Evolutionary conservation across 2,329 filamentous ascomycete species (phyloP), one percentile per base, ranked within the genome.

Genomic region (Pseudocercospora musae): DNA sequence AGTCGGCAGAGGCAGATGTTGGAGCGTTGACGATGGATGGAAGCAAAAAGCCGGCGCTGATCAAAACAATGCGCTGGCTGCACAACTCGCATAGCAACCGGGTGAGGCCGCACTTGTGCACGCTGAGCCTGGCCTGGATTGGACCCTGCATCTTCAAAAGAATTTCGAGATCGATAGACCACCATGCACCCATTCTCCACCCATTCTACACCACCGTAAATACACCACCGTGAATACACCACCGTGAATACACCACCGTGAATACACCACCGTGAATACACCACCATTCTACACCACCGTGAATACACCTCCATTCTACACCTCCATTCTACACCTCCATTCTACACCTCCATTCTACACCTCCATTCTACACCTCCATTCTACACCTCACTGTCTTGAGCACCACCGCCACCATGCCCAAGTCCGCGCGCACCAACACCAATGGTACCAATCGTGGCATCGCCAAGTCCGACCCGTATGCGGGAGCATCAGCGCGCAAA

Each of bases 401-500:
- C 23, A 29, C 48, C 48, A 21, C 31, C 52, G 52, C 57, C 42
- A 56, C 25, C 11, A 82, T 82, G 80, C 78, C 79, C n/a, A 82
- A 81, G 62, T 63, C 71, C 52, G 67, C 70, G 11, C 71, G 72
- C 23, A 72, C 74, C 73, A 72, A 69, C 72, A 75, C 69, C 42
- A 60, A 65, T 65, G 60, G 68, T 64, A 75, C 69, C 42, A 60
- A 65, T 65, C 58, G 68, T 64, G 60, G 69, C 64, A 66, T 74
- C 60, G 57, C 69, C 46, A 77, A 78, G 63, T 67, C 73, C 52
- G 77, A 78, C 9, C 80, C 80, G 0, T 82, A 82, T 62, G 71
- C 78, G 2, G 79, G 78, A 54, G 75, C 78, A 3, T 75, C 78
- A 3, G 68, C 74, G 62, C 70, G 71, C 57, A 85, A 85, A 75